phyloP scores from a whole-genome alignment of 129 eudicot species.

The Helianthus annuus region DNA sequence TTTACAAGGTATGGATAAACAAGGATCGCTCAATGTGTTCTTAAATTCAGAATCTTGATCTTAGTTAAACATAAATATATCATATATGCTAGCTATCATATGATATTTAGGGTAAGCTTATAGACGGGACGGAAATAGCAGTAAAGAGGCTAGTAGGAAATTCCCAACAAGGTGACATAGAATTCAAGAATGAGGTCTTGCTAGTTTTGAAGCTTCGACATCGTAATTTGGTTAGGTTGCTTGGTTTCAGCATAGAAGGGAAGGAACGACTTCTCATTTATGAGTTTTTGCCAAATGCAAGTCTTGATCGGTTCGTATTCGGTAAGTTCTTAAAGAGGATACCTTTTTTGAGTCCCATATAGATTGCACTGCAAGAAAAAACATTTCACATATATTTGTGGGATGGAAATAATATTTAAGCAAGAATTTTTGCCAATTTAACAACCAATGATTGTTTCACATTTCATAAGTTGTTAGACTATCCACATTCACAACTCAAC shows the following conservation, averaged over 20 bases:
- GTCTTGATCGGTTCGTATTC: neutral
- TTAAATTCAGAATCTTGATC: neutral
- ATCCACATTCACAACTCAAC: no score
- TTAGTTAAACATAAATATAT: no score
- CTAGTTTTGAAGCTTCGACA: constrained; percentile 18
- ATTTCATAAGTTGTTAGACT: neutral
- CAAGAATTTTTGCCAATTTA: neutral
- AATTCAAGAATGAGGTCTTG: constrained; percentile 13
- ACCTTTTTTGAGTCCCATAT: neutral
- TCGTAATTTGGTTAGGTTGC: constrained; percentile 13
- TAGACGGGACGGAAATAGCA: neutral
- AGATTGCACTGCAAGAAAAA: neutral
- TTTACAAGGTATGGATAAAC: constrained; percentile 1
- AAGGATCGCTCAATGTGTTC: neutral
- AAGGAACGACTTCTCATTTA: constrained; percentile 1
- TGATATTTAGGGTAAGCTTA: constrained; percentile 5
- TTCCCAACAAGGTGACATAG: constrained; percentile 5
- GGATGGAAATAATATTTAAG: neutral
- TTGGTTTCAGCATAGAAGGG: constrained; percentile 2
- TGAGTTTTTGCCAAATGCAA: constrained; percentile 12
- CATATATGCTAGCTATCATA: neutral
- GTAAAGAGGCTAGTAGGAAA: neutral
- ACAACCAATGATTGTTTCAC: neutral
- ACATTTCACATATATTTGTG: neutral
- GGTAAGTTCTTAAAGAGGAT: neutral